Evolutionary conservation across 257 asterid species (phyloP).

Genomic region (Plantago elongata): DNA sequence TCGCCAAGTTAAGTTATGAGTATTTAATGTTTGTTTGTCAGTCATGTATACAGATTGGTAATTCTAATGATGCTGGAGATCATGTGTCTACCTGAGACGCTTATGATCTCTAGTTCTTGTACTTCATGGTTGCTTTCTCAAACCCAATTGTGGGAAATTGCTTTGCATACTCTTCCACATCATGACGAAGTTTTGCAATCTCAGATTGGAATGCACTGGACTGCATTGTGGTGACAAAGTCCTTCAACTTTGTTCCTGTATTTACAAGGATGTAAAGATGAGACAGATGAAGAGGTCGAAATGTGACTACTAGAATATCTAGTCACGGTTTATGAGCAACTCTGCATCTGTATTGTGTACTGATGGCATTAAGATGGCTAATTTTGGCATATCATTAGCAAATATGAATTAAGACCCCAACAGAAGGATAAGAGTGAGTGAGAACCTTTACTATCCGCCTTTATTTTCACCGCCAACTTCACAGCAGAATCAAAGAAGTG

Average conservation of each 20-base stretch:
- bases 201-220: slow-evolving; percentile 52
- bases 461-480: slow-evolving; percentile 48
- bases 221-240: slow-evolving; percentile 56
- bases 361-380: too few species aligned
- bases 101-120: slow-evolving; percentile 47
- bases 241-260: slow-evolving; percentile 82
- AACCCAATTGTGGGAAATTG: slow-evolving; percentile 86
- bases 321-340: too few species aligned
- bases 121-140: slow-evolving; percentile 86
- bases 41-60: too few species aligned
- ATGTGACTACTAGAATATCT: not conserved
- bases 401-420: not conserved
- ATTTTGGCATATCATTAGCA: not conserved
- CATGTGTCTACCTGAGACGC: slow-evolving; percentile 18
- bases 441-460: slow-evolving; percentile 49
- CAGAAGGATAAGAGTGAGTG: slow-evolving; percentile 1
- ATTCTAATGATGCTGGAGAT: too few species aligned
- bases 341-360: too few species aligned
- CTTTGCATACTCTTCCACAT: slow-evolving; percentile 70
- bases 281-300: not conserved
- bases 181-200: slow-evolving; percentile 53
- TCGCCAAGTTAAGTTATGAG: too few species aligned
- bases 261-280: not conserved
- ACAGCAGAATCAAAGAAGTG: slow-evolving; percentile 58
- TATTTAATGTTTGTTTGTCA: too few species aligned